A percentile compares a stretch with the other conserved stretches of the same genome.
Conservation (phyloP, 2,329 filamentous ascomycete genomes). For the Lecanoromycetidae sp. region DNA sequence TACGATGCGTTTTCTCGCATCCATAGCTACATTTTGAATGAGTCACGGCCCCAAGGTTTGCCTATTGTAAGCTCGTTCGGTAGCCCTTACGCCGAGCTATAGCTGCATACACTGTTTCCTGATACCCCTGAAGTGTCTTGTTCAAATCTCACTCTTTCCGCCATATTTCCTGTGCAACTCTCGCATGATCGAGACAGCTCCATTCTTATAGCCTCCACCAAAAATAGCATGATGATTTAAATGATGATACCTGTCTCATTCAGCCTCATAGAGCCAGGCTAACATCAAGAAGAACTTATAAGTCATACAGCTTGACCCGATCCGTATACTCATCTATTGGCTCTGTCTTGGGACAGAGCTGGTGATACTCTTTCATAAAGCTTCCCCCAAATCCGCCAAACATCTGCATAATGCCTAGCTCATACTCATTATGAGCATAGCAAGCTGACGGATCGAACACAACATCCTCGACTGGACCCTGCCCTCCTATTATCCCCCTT, state of each 20-base stretch:
- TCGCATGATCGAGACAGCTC: slow-evolving; percentile 70
- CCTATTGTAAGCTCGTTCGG: too few relatives aligned
- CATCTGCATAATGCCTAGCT: slow-evolving; percentile 91
- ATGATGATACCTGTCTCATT: slow-evolving; percentile 56
- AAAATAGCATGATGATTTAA: slow-evolving; percentile 82
- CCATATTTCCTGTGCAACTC: slow-evolving; percentile 62
- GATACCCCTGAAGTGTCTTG: too few relatives aligned
- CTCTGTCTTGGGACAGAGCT: slow-evolving; percentile 64
- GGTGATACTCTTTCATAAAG: slow-evolving; percentile 70
- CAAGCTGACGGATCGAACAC: slow-evolving; percentile 71
- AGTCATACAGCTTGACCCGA: slow-evolving; percentile 64
- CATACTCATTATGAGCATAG: slow-evolving; percentile 81
- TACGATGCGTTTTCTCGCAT: too few relatives aligned
- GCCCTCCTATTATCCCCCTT: slow-evolving; percentile 25
- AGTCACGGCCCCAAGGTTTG: too few relatives aligned
- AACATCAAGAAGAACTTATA: not conserved
- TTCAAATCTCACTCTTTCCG: slow-evolving; percentile 13
- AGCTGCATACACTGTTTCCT: too few relatives aligned
- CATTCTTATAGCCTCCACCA: slow-evolving; percentile 62
- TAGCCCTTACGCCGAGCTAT: too few relatives aligned
- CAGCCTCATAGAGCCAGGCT: not conserved
- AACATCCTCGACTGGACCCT: slow-evolving; percentile 53
- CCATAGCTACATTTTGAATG: too few relatives aligned
- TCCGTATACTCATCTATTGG: slow-evolving; percentile 77
- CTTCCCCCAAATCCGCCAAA: slow-evolving; percentile 69